Evolutionary conservation across 1,284 basidiomycete genomes (phyloP).

Genomic region (Testicularia cyperi): DNA sequence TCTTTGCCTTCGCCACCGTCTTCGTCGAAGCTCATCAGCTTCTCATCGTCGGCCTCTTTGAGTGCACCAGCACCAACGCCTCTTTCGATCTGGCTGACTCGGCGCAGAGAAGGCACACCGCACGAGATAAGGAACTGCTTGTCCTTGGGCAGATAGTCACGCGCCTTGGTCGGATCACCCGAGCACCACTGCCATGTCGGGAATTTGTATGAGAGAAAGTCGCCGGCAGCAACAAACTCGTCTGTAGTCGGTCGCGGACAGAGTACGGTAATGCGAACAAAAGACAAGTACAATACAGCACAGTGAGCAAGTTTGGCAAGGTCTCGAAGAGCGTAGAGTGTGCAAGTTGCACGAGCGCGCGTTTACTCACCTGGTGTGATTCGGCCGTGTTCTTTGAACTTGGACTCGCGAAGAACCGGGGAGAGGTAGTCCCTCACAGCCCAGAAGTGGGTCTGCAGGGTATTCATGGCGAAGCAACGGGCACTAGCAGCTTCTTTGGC

Average conservation of each 20-base stretch:
- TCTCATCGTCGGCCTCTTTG: slow-evolving; percentile 38
- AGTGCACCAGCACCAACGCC: slow-evolving; percentile 19
- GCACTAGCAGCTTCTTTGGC: too few species aligned
- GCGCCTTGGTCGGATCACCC: slow-evolving; percentile 72
- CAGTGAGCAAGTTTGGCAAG: too few species aligned
- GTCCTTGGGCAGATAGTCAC: slow-evolving; percentile 88
- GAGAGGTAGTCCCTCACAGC: slow-evolving; percentile 93
- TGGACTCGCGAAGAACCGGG: slow-evolving; percentile 93
- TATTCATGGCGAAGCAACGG: slow-evolving; percentile 7
- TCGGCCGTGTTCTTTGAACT: slow-evolving; percentile 97
- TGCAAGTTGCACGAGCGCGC: too few species aligned
- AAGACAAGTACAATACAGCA: too few species aligned
- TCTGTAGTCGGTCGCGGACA: too few species aligned
- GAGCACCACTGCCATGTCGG: slow-evolving; percentile 58
- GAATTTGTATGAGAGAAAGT: slow-evolving; percentile 56
- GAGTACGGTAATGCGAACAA: too few species aligned
- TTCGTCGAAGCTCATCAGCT: slow-evolving; percentile 41
- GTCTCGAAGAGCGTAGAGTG: too few species aligned
- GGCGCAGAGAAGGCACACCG: slow-evolving; percentile 55
- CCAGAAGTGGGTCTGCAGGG: slow-evolving; percentile 75
- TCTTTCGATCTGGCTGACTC: slow-evolving; percentile 51
- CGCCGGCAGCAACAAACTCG: slow-evolving; percentile 58
- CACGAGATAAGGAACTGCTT: slow-evolving; percentile 86
- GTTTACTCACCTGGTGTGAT: slow-evolving; percentile 86
- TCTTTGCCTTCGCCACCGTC: slow-evolving; percentile 19